Conservation (phyloP, 1,139 yeast species). For the Meyerozyma carpophila region DNA sequence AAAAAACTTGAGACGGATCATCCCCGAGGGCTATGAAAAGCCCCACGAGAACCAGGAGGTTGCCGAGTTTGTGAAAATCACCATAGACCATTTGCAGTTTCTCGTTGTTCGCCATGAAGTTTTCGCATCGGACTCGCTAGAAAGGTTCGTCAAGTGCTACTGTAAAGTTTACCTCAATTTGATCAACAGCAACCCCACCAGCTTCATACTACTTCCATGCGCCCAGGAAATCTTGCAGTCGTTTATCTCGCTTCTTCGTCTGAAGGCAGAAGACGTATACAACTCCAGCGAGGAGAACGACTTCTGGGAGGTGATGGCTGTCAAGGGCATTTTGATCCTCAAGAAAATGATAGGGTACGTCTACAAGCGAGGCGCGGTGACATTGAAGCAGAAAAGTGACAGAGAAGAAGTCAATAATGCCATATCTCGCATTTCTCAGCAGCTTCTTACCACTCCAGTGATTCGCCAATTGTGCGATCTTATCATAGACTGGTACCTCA, state of each 20-base stretch:
- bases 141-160: conserved; percentile 68
- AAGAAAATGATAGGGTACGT: conserved; percentile 60
- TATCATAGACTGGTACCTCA: conserved; percentile 67
- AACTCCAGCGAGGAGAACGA: conserved; percentile 46
- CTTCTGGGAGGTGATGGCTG: conserved; percentile 73
- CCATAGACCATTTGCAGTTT: conserved; percentile 57
- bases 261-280: conserved; percentile 58
- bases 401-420: conserved; percentile 58
- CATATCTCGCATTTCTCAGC: conserved; percentile 42
- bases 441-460: conserved; percentile 54
- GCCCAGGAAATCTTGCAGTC: conserved; percentile 56
- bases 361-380: conserved; percentile 61
- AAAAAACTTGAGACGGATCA: conserved; percentile 66
- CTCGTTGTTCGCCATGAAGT: conserved; percentile 52
- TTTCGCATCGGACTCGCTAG: conserved; percentile 51
- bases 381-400: conserved; percentile 59
- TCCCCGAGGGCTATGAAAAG: conserved; percentile 72
- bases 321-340: conserved; percentile 63
- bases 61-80: conserved; percentile 51
- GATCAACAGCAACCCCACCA: conserved; percentile 56
- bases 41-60: conserved; percentile 59
- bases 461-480: conserved; percentile 58
- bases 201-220: conserved; percentile 65
- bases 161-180: conserved; percentile 66
- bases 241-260: conserved; percentile 54